These are phyloP conservation scores for Heliamphora pulchella DNA, from an alignment of 179 eudicot species.

Conservation along the genomic window DNA sequence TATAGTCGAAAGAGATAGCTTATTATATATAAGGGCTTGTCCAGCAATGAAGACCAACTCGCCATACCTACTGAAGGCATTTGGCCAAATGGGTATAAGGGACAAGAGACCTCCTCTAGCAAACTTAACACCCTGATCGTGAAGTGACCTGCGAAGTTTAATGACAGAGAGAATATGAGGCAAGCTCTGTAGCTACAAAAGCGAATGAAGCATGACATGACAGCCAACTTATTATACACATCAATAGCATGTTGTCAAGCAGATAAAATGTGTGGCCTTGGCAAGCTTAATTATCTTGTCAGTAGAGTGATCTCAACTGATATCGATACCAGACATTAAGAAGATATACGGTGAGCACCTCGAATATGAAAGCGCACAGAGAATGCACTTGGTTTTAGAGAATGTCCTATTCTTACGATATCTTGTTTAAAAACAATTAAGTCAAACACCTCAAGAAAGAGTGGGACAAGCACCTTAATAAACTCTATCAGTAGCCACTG, in stretches of 20 bases:
- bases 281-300: too few relatives aligned
- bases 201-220: background rate
- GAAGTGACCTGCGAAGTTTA: background rate
- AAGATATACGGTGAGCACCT: too few relatives aligned
- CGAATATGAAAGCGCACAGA: too few relatives aligned
- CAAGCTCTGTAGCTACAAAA: background rate
- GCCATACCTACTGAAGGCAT: background rate
- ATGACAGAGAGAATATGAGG: background rate
- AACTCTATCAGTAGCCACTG: background rate
- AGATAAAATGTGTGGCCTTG: background rate
- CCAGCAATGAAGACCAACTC: background rate
- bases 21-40: background rate
- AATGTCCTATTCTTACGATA: too few relatives aligned
- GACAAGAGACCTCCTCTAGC: background rate
- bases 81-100: background rate
- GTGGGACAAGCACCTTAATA: background rate
- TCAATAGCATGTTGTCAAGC: background rate
- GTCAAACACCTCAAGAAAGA: conserved; percentile 1
- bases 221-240: background rate
- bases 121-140: background rate
- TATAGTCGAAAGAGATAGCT: background rate
- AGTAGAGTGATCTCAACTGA: background rate
- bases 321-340: too few relatives aligned
- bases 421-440: background rate
- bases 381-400: too few relatives aligned